Evolutionary conservation across 2,329 filamentous ascomycete genomes (phyloP), one percentile per base, ranked within the genome.

Genomic region (Ophiostoma ulmi): DNA sequence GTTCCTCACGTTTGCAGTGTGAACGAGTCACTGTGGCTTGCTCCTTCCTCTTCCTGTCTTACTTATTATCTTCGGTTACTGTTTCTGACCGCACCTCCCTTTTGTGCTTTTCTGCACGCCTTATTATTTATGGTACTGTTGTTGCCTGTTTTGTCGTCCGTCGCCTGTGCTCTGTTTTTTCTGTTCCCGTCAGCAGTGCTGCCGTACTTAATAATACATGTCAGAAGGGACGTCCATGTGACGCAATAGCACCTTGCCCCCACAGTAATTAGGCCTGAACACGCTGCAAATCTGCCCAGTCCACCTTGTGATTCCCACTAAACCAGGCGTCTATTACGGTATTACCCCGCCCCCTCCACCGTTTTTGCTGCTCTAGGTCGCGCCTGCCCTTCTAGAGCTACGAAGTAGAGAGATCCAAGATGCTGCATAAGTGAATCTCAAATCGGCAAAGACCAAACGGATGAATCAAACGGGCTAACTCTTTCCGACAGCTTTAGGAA

Each of bases 301-400:
- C 22, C 58, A 63, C 26, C 48, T 26, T 63, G 26, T 63, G 58
- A 63, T 63, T 26, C n/a, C 58, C 58, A 63, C 58, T 63, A 63
- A 63, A 58, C 17, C 26, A 26, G 58, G 58, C 61, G 61, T 64
- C 14, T 36, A 20, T 64, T 36, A 39, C 35, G 6, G 6, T 65
- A 65, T 39, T 65, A 65, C 63, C 63, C 63, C 63, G 63, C 63
- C 63, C 63, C 63, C 63, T 65, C 63, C 35, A 38, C 63, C 17
- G 36, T 39, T 39, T 13, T 63, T 31, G 31, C 58, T 10, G 55
- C 55, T 22, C 55, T 6, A n/a, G 26, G 14, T 61, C 55, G 55
- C 22, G 55, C 7, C 52, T 61, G 55, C 55, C 26, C 44, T n/a
- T 13, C 44, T 6, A 13, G 11, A 39, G 38, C 38, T 39, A 10